Base-by-base conservation (phyloP, 2,329 filamentous ascomycete genomes). In the Neonectria sp. region DNA sequence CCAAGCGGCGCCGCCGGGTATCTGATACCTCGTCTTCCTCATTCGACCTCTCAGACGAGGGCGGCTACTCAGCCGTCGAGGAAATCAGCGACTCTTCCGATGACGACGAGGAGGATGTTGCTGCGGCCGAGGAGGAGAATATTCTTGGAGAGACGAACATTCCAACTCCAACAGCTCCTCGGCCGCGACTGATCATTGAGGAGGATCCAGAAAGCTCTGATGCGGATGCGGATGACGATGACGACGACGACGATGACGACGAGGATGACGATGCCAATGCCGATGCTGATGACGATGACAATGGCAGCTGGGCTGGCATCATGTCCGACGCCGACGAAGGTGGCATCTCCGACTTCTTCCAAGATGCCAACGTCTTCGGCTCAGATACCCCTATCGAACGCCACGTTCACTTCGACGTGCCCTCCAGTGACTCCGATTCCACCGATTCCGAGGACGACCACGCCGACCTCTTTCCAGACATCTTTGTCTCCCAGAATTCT, bases 1-100 rank as follows among this genome's bases (percentile, higher is more conserved):
- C 80, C 68, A 85, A 79, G 68, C 75, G 75, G 29, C 75, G 82
- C 70, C 86, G 88, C 69, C 82, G 86, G 57, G 82, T 79, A 65
- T 89, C 86, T 33, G 83, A 85, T 73, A 82, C 83, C 6, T 88
- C 87, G 6, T 88, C 88, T 4, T 89, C 88, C 11, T 88, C 88
- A 1, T 80, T 88, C 63, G 82, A 89, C 74, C 82, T 90, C 6
- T 92, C 91, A 67, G 92, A 94, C 66, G 92, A 94, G 57, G 89
- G 87, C 60, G 91, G 90, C 63, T 94, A 95, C 79, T 92, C 90
- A 2, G 92, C 86, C 43, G 91, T 97, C 67, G 93, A 95, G 77
- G 89, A 94, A 57, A 92, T 97, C 68, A 93, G 89, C 72, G 93
- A 95, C 74, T 91, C 90, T 12, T 93, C 88, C 60, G 88, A 95